phyloP scores from a whole-genome alignment of 306 rosid species.

The Purshia tridentata region DNA sequence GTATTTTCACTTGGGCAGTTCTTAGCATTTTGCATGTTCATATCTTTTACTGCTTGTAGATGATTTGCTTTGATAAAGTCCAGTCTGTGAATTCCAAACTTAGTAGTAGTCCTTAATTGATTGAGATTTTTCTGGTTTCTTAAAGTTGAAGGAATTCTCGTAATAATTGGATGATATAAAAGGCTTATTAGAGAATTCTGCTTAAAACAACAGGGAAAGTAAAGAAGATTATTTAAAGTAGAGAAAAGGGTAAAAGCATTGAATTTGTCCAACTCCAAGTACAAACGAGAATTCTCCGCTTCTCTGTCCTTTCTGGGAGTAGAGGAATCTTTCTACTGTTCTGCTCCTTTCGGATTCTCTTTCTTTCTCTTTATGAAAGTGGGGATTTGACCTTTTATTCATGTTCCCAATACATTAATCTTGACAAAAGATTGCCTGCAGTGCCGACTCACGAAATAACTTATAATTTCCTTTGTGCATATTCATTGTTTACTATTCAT shows the following conservation, averaged over 20 bases:
- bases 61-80: neutral
- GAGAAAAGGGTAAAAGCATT: constrained; percentile 38
- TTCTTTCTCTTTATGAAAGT: constrained; percentile 44
- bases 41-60: neutral
- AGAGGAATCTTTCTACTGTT: constrained; percentile 45
- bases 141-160: neutral
- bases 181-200: constrained; percentile 25
- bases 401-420: constrained; percentile 24
- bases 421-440: constrained; percentile 35
- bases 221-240: constrained; percentile 32
- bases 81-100: too few relatives aligned
- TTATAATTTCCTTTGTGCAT: constrained; percentile 28
- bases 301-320: constrained; percentile 36
- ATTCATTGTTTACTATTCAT: constrained; percentile 32
- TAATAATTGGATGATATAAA: constrained; percentile 28
- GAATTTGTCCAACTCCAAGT: constrained; percentile 38
- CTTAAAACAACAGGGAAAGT: constrained; percentile 35
- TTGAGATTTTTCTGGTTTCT: neutral
- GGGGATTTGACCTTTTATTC: constrained; percentile 40
- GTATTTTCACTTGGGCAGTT: neutral
- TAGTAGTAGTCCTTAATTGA: neutral
- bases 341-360: constrained; percentile 25
- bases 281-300: constrained; percentile 41
- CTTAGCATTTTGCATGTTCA: neutral
- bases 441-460: constrained; percentile 25